Conservation (phyloP, 164 flowering plant species). For the Amborella trichopoda region DNA sequence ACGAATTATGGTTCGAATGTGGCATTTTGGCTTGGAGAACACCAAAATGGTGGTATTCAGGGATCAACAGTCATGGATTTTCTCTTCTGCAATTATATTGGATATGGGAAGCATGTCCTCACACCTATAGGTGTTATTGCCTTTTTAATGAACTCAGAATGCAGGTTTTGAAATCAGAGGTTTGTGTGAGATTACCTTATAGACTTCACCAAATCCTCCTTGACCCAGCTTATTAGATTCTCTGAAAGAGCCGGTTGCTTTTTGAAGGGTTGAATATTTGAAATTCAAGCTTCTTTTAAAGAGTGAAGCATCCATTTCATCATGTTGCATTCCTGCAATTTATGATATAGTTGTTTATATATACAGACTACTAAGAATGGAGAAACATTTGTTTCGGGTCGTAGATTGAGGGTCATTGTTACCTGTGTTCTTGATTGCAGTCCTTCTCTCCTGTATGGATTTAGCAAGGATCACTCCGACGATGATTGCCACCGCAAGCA, state of each 20-base stretch:
- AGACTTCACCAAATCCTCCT: conserved; percentile 29
- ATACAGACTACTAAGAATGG: too few relatives aligned
- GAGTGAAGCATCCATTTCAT: conserved; percentile 6
- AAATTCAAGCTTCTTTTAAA: conserved; percentile 11
- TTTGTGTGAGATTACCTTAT: conserved; percentile 25
- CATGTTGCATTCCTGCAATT: conserved; percentile 1
- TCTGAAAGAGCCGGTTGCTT: conserved; percentile 22
- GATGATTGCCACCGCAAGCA: conserved; percentile 6
- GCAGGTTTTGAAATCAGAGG: too few relatives aligned
- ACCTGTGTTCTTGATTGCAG: background rate
- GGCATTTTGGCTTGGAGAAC: too few relatives aligned
- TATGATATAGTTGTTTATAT: background rate
- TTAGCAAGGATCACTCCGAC: background rate
- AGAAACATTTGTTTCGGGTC: background rate
- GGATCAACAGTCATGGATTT: too few relatives aligned
- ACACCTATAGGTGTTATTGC: too few relatives aligned
- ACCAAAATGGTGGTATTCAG: too few relatives aligned
- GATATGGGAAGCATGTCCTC: too few relatives aligned
- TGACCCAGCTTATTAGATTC: conserved; percentile 21
- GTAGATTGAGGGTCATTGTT: background rate
- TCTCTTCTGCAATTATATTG: too few relatives aligned
- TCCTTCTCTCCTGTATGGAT: background rate
- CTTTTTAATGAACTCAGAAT: too few relatives aligned
- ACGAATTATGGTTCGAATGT: too few relatives aligned
- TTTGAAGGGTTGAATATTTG: conserved; percentile 17